phyloP scores from a whole-genome alignment of 225 moss, liverwort and hornwort species.

The Lunularia cruciata region DNA sequence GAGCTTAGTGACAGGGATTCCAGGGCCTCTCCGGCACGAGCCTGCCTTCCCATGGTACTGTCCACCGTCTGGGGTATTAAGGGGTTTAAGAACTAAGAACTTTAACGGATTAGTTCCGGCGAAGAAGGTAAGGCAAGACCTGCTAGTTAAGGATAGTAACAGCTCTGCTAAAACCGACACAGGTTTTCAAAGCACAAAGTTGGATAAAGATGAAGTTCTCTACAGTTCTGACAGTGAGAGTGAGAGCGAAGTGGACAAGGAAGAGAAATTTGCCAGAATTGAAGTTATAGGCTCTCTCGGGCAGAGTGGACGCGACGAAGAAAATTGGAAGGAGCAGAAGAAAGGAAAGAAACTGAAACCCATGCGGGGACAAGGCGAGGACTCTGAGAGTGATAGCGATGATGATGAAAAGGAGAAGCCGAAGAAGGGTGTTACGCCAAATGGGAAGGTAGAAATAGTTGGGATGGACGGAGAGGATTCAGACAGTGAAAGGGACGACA shows the following conservation, averaged over 20 bases:
- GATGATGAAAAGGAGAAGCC: slow-evolving; percentile 14
- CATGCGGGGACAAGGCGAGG: slow-evolving; percentile 40
- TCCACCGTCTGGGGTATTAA: slow-evolving; percentile 10
- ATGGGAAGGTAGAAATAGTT: slow-evolving; percentile 9
- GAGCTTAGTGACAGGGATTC: slow-evolving; percentile 10
- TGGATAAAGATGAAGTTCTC: slow-evolving; percentile 24
- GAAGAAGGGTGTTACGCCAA: slow-evolving; percentile 6
- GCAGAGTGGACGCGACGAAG: slow-evolving; percentile 19
- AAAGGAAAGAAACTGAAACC: slow-evolving; percentile 39
- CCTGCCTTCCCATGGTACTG: slow-evolving; percentile 12
- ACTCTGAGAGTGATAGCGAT: slow-evolving; percentile 15
- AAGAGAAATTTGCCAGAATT: not conserved
- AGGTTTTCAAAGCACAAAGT: slow-evolving; percentile 10
- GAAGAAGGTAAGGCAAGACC: slow-evolving; percentile 14
- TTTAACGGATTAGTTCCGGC: not conserved
- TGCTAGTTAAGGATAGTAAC: not conserved
- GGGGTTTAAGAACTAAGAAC: slow-evolving; percentile 11
- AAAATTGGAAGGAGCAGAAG: slow-evolving; percentile 19
- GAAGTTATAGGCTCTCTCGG: slow-evolving; percentile 7
- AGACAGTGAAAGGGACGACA: slow-evolving; percentile 23
- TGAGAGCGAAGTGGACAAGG: not conserved
- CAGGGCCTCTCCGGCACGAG: not conserved
- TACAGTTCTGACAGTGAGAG: slow-evolving; percentile 13
- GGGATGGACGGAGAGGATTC: slow-evolving; percentile 17
- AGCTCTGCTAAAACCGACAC: not conserved